These are phyloP conservation scores for Plantago major DNA, from an alignment of 257 asterid species.

Conservation along the genomic window DNA sequence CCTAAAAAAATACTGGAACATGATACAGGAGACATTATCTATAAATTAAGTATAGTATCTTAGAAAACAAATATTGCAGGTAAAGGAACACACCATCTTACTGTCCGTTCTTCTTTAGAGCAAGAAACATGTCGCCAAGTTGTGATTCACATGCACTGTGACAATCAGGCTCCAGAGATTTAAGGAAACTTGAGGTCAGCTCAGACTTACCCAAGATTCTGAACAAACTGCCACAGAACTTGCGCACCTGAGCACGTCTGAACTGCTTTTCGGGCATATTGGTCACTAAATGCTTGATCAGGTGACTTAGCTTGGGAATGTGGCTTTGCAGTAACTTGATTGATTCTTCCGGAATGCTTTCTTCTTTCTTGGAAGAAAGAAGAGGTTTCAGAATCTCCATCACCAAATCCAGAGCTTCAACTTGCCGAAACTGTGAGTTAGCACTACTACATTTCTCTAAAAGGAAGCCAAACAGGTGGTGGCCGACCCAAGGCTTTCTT, in stretches of 20 bases:
- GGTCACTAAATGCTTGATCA: constrained; percentile 51
- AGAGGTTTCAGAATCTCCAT: constrained; percentile 49
- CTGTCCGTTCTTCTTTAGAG: constrained; percentile 38
- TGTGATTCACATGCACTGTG: constrained; percentile 56
- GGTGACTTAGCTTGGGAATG: constrained; percentile 39
- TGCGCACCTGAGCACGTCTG: constrained; percentile 76
- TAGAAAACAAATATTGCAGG: too few relatives aligned
- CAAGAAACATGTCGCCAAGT: constrained; percentile 54
- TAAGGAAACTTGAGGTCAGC: constrained; percentile 37
- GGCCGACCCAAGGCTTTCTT: constrained; percentile 80
- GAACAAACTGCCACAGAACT: constrained; percentile 70
- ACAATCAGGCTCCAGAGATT: constrained; percentile 53
- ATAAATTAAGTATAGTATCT: too few relatives aligned
- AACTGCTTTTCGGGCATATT: constrained; percentile 86
- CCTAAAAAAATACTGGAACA: too few relatives aligned
- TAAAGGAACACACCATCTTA: background rate
- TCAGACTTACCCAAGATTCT: constrained; percentile 42
- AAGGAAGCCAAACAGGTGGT: constrained; percentile 52
- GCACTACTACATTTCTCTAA: constrained; percentile 77
- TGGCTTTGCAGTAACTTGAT: constrained; percentile 40
- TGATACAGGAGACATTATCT: too few relatives aligned
- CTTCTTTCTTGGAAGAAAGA: constrained; percentile 28
- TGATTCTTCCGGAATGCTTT: constrained; percentile 20
- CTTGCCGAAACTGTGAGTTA: constrained; percentile 64
- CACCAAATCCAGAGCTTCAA: constrained; percentile 83